These are phyloP conservation scores for Rhizopogon vinicolor DNA, from an alignment of 768 basidiomycete genomes.

Conservation along the genomic window DNA sequence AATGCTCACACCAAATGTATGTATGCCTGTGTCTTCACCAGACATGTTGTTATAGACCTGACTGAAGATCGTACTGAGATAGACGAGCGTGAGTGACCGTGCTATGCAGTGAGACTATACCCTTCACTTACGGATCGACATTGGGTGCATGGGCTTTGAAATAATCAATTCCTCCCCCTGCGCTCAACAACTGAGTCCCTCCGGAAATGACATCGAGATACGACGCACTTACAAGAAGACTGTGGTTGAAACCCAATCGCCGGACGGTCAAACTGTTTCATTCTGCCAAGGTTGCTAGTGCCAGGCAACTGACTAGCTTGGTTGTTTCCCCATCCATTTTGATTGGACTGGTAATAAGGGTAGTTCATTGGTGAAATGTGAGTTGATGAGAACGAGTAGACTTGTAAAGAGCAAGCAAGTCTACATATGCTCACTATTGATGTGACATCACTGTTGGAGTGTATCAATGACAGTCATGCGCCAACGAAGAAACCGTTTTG, in stretches of 20 bases:
- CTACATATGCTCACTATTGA: background rate
- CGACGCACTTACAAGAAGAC: slow-evolving; percentile 43
- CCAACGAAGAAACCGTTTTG: background rate
- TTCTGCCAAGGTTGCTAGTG: background rate
- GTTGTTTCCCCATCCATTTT: slow-evolving; percentile 47
- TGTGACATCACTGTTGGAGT: background rate
- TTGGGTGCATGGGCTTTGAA: slow-evolving; percentile 54
- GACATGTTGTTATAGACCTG: slow-evolving; percentile 26
- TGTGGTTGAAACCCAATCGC: slow-evolving; percentile 38
- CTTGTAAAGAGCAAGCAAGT: background rate
- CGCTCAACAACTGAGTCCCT: background rate
- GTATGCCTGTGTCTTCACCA: slow-evolving; percentile 3
- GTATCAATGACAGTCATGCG: background rate
- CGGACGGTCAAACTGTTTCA: slow-evolving; percentile 26
- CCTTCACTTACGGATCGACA: slow-evolving; percentile 5
- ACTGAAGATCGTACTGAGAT: slow-evolving; percentile 31
- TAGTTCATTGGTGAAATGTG: slow-evolving; percentile 32
- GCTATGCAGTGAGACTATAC: background rate
- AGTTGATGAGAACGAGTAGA: background rate
- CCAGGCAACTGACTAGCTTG: slow-evolving; percentile 19
- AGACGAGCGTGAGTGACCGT: background rate
- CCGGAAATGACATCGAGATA: background rate
- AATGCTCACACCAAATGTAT: slow-evolving; percentile 42
- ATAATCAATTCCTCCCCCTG: slow-evolving; percentile 61
- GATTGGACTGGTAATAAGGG: slow-evolving; percentile 37